A percentile compares a stretch with the other conserved stretches of the same genome.
Conservation (phyloP, 179 eudicot genomes). For the Patellifolia procumbens region DNA sequence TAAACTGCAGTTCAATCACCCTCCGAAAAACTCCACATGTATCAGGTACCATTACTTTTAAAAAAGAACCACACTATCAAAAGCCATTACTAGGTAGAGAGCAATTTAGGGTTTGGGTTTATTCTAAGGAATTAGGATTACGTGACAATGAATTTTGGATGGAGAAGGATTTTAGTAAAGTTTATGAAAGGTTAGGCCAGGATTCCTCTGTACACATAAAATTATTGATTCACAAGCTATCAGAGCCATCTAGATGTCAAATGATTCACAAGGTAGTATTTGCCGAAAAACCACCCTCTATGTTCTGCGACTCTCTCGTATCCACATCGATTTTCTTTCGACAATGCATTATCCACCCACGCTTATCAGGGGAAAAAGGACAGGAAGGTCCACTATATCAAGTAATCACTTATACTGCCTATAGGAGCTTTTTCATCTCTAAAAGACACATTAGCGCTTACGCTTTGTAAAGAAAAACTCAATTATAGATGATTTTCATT, state of each 20-base stretch:
- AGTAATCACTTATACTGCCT: neutral
- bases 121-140: too few relatives aligned
- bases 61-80: too few relatives aligned
- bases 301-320: neutral
- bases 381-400: neutral
- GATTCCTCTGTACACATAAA: neutral
- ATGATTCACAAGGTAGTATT: neutral
- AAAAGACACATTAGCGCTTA: neutral
- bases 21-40: neutral
- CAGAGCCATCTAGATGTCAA: neutral
- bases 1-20: neutral
- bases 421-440: neutral
- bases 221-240: neutral
- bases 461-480: too few relatives aligned
- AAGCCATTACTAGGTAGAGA: too few relatives aligned
- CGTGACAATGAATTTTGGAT: too few relatives aligned
- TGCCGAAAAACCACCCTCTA: neutral
- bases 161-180: too few relatives aligned
- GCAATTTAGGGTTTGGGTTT: too few relatives aligned
- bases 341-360: neutral
- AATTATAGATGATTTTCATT: too few relatives aligned
- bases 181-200: neutral
- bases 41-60: neutral
- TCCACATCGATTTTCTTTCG: neutral
- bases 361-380: neutral